Conservation (phyloP, 164 flowering plant genomes). For the Magnolia sinica region DNA sequence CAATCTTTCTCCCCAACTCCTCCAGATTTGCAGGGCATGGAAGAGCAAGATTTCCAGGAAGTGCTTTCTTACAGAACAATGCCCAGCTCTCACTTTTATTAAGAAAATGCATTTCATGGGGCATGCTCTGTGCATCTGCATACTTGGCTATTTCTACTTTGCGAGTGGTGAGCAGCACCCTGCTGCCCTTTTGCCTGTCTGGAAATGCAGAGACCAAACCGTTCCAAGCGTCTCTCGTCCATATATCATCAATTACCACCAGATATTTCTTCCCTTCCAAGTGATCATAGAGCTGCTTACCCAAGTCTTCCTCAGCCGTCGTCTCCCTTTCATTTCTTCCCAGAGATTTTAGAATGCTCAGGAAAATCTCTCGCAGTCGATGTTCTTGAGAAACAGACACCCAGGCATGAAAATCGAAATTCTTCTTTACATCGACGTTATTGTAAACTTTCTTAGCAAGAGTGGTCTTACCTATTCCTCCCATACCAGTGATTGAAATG, state of each 20-base stretch:
- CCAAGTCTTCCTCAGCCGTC: conserved; percentile 30
- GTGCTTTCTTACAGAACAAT: not conserved
- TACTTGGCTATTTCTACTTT: conserved; percentile 24
- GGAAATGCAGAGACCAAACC: conserved; percentile 35
- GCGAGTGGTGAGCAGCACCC: conserved; percentile 44
- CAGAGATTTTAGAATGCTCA: not conserved
- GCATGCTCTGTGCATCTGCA: not conserved
- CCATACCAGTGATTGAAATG: conserved; percentile 15
- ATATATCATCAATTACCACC: conserved; percentile 52
- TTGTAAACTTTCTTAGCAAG: not conserved
- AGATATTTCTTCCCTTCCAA: conserved; percentile 41
- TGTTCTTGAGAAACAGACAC: conserved; percentile 37
- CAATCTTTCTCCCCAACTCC: not conserved
- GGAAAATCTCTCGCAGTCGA: conserved; percentile 9
- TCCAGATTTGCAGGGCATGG: not conserved
- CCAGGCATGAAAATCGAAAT: not conserved
- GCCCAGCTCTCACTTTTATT: not conserved
- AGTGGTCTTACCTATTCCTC: not conserved
- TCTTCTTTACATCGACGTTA: not conserved
- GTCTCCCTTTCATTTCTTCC: conserved; percentile 10
- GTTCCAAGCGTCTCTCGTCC: conserved; percentile 42
- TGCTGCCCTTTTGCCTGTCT: conserved; percentile 29
- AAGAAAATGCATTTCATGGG: not conserved
- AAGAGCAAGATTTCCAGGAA: not conserved
- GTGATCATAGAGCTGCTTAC: conserved; percentile 30